Evolutionary conservation across 257 asterid genomes (phyloP), one percentile per base, ranked within the genome.

Genomic region (Solanum pinnatisectum): DNA sequence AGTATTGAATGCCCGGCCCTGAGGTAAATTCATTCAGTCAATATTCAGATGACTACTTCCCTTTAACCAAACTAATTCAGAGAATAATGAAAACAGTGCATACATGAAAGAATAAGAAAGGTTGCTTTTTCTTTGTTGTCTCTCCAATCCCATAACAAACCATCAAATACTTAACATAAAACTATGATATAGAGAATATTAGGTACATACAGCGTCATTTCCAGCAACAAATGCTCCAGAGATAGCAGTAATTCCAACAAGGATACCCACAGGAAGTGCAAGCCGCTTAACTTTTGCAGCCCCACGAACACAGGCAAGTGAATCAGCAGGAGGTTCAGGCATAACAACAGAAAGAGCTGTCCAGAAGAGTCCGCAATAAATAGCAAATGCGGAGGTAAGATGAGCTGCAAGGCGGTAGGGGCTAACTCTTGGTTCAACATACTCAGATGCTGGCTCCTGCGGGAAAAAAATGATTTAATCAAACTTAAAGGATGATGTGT

Each of bases 181-280:
- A 73, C 84, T 20, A 86, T 0, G 49, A 30, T 20, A 86, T 44
- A 27, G 65, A 81, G 60, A 88, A 85, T 83, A 74, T 82, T 1
- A 68, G 89, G 40, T 77, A 90, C 98, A 74, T 91, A 97, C 99
- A 85, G 98, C 99, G 74, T 97, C 99, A 90, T 97, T 97, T 88
- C 98, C 99, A 68, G 99, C 99, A 88, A 97, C 99, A 92, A 97
- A 97, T 88, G 99, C 98, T 89, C 98, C 99, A 1, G 99, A 97
- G 87, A 97, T 88, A 9, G 99, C 99, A 65, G 98, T 96, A 65
- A 95, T 59, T 70, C 98, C 99, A 70, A 95, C 99, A 35, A 96
- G 95, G 85, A 96, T 89, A 87, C 97, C 93, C 59, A 93, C 95
- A 52, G 98, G 99, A 84, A 95, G 92, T 65, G 94, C 98, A 85